phyloP scores from a whole-genome alignment of 2,329 filamentous ascomycete genomes.

The Beauveria sp. region DNA sequence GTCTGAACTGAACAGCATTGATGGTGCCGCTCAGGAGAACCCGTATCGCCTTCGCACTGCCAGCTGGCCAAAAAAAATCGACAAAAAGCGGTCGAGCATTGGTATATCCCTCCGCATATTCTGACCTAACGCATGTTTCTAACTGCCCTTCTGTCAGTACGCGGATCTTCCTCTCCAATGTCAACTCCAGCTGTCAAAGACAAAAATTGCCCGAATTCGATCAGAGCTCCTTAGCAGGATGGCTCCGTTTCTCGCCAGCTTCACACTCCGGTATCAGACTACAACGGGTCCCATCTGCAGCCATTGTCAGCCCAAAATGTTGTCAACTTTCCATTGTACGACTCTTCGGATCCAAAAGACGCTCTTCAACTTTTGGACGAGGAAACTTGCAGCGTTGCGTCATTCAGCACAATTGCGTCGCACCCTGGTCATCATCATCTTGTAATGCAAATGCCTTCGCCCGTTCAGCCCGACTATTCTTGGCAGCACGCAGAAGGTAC shows the following conservation, averaged over 20 bases:
- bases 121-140: background rate
- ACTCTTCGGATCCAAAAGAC: background rate
- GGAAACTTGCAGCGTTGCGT: slow-evolving; percentile 3
- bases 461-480: background rate
- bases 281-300: background rate
- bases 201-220: background rate
- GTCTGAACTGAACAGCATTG: background rate
- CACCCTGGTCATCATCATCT: slow-evolving; percentile 13
- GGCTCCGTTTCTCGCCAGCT: slow-evolving; percentile 8
- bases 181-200: background rate
- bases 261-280: background rate
- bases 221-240: slow-evolving; percentile 9
- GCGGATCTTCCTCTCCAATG: background rate
- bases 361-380: background rate
- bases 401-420: slow-evolving; percentile 3
- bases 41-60: background rate
- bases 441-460: slow-evolving; percentile 5
- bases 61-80: background rate
- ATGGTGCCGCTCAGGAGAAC: background rate
- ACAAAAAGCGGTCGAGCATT: background rate
- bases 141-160: background rate
- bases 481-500: slow-evolving; percentile 1
- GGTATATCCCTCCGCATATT: background rate
- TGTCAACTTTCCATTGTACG: background rate
- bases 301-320: background rate